Conservation (phyloP, 2,329 filamentous ascomycete species). For the Hawksworthiomyces lignivorus region DNA sequence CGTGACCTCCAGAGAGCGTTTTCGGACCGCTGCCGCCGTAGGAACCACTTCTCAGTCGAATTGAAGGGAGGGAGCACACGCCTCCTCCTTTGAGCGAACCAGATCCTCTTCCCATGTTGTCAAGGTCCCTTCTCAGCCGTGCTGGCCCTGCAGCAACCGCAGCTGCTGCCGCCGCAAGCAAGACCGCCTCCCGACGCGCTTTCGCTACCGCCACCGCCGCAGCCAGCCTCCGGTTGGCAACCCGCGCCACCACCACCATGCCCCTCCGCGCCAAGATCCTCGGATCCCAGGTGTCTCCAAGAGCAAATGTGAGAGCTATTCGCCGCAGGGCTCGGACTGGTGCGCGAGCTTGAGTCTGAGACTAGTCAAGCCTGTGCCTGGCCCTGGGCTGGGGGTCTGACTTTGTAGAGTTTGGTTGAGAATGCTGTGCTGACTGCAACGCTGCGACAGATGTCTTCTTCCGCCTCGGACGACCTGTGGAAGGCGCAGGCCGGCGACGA, state of each 20-base stretch:
- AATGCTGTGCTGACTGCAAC: too few relatives aligned
- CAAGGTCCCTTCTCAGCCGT: constrained; percentile 44
- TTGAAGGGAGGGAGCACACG: too few relatives aligned
- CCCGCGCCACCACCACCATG: constrained; percentile 53
- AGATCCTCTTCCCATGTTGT: constrained; percentile 45
- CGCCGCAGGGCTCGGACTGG: too few relatives aligned
- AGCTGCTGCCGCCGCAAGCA: constrained; percentile 20
- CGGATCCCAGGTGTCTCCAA: constrained; percentile 47
- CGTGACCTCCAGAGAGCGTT: too few relatives aligned
- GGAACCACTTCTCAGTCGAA: too few relatives aligned
- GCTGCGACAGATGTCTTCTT: too few relatives aligned
- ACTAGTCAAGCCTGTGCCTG: too few relatives aligned
- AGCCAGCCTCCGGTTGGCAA: constrained; percentile 12
- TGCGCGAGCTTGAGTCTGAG: too few relatives aligned
- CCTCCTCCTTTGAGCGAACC: too few relatives aligned
- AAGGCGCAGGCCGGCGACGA: constrained; percentile 62
- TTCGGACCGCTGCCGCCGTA: too few relatives aligned
- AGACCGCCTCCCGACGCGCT: background rate
- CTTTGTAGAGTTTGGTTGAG: too few relatives aligned
- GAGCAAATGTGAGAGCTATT: constrained; percentile 44
- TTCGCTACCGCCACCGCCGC: background rate
- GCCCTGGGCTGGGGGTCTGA: too few relatives aligned
- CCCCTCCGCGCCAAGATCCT: constrained; percentile 71
- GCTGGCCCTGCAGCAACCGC: constrained; percentile 44
- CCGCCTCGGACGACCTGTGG: constrained; percentile 22